Evolutionary conservation across 306 rosid species (phyloP).

Genomic region (Heteromeles arbutifolia): DNA sequence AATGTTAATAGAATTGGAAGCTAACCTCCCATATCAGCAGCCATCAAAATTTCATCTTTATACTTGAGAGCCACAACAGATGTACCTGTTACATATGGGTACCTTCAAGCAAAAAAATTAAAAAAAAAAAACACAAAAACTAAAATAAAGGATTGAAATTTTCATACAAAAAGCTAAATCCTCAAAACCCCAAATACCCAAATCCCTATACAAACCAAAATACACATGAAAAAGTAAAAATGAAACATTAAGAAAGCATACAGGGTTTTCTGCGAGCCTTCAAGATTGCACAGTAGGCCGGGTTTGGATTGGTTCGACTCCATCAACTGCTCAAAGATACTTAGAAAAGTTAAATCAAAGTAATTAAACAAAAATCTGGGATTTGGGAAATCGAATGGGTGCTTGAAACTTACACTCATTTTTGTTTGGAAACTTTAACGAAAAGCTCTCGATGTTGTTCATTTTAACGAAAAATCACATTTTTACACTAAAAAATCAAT

Average conservation of each 20-base stretch:
- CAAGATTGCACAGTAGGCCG: constrained; percentile 17
- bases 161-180: neutral
- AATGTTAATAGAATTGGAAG: neutral
- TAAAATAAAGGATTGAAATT: neutral
- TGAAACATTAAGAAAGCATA: constrained; percentile 6
- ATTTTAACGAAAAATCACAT: no score
- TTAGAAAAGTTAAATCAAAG: neutral
- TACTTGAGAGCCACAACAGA: constrained; percentile 89
- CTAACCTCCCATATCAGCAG: constrained; percentile 91
- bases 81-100: constrained; percentile 86
- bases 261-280: constrained; percentile 59
- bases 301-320: constrained; percentile 29
- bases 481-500: no score
- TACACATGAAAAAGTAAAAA: neutral
- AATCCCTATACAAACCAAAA: neutral
- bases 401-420: neutral
- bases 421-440: no score
- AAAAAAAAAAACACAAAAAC: neutral
- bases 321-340: constrained; percentile 12
- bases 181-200: neutral
- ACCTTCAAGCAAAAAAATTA: constrained; percentile 33
- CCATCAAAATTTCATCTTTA: constrained; percentile 94
- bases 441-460: no score
- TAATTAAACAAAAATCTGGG: neutral
- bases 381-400: neutral